Base-by-base conservation (phyloP, 345 rosid species). In the Euphorbia peplus region DNA sequence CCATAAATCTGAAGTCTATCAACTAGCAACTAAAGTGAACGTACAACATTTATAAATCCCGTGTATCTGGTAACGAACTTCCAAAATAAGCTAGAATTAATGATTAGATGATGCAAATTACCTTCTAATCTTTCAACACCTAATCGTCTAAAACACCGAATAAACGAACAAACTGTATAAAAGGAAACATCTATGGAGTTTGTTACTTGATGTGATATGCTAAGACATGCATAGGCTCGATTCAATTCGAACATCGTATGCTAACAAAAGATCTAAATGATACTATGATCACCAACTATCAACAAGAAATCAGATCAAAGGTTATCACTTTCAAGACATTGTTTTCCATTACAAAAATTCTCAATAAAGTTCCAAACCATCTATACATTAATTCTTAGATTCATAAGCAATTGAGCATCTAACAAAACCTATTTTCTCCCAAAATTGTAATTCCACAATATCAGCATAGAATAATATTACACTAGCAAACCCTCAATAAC, bases 141-240 rank as follows among this genome's bases (percentile, higher is more conserved):
- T 29, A 4, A 8, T 65, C 7, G 69, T 64, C 37, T 53, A 19
- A 73, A 18, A 69, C 21, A 25, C 50, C 51, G 30, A 60, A 47
- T 19, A 72, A 59, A 56, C 44, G 18, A 66, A 29, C 46, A 51
- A 50, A 9, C 3, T 4, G 18, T 48, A 50, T 5, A 26, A n/a
- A 15, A 13, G 52, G 46, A 55, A 54, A 52, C n/a, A 65, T 25
- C 28, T 46, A 13, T 64, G 41, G 47, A 42, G 18, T 18, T 63
- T 18, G 22, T 29, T 6, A 58, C 70, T 42, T 25, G 62, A 76
- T 66, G 64, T n/a, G n/a, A n/a, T n/a, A n/a, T n/a, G n/a, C n/a
- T n/a, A n/a, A n/a, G n/a, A n/a, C n/a, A n/a, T n/a, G n/a, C n/a
- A n/a, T n/a, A n/a, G n/a, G n/a, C n/a, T n/a, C n/a, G n/a, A n/a